Evolutionary conservation across 1,284 basidiomycete genomes (phyloP).

Genomic region (Apiotrichum brassicae): DNA sequence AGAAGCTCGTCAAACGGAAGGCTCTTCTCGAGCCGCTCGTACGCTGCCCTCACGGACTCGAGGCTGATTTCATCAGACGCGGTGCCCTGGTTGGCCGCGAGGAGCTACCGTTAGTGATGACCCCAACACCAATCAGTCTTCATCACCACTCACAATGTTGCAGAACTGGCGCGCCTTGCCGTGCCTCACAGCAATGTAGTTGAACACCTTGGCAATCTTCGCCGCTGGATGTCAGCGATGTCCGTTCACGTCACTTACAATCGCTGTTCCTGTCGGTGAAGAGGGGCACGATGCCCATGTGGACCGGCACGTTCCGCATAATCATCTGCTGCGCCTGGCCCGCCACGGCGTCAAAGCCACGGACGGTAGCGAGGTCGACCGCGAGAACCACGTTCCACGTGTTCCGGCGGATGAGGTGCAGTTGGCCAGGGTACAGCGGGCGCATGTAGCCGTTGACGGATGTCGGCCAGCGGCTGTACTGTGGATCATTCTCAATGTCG

Average conservation of each 20-base stretch:
- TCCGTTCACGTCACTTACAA: slow-evolving; percentile 19
- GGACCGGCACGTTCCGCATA: slow-evolving; percentile 62
- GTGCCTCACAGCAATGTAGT: slow-evolving; percentile 59
- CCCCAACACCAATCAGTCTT: too few species aligned
- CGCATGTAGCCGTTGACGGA: slow-evolving; percentile 31
- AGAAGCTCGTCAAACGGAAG: slow-evolving; percentile 46
- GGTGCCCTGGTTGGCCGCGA: background rate
- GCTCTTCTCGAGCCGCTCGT: slow-evolving; percentile 19
- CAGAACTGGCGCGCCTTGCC: slow-evolving; percentile 63
- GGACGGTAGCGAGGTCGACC: slow-evolving; percentile 64
- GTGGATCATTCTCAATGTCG: slow-evolving; percentile 70
- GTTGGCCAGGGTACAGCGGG: slow-evolving; percentile 57
- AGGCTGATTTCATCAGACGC: background rate
- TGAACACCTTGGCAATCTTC: slow-evolving; percentile 66
- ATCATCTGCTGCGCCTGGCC: slow-evolving; percentile 49
- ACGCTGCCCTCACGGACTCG: too few species aligned
- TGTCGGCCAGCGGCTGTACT: slow-evolving; percentile 35
- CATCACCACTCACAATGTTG: slow-evolving; percentile 18
- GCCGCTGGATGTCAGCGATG: slow-evolving; percentile 48
- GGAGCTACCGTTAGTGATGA: too few species aligned
- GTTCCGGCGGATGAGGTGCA: slow-evolving; percentile 66
- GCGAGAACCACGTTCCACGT: slow-evolving; percentile 72
- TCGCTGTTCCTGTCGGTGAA: slow-evolving; percentile 45
- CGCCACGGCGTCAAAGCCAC: slow-evolving; percentile 58
- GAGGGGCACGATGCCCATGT: slow-evolving; percentile 76